Percentiles rank a stretch among this genome's conserved stretches.
Conservation (phyloP, 352 stramenopile species). For the Pythium guiyangense region DNA sequence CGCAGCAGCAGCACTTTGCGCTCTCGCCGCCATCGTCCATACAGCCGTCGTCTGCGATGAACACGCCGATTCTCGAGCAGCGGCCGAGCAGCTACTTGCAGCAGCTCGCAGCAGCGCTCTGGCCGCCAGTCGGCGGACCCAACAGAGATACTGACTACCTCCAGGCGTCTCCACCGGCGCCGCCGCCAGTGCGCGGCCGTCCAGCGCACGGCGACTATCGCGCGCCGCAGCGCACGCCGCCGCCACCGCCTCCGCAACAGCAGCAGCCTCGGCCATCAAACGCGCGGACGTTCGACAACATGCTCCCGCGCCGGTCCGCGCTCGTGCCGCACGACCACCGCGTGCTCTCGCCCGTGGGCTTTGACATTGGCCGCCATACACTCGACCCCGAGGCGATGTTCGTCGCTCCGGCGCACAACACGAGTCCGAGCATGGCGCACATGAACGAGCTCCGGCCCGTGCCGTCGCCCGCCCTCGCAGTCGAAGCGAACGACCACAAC, state of each 20-base stretch:
- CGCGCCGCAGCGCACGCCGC: not conserved
- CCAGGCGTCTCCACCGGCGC: not conserved
- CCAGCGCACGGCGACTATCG: not conserved
- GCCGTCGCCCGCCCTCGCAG: constrained; percentile 5
- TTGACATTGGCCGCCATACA: constrained; percentile 18
- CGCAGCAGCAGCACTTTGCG: not conserved
- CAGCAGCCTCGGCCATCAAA: no score
- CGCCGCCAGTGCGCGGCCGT: not conserved
- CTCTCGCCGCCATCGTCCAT: not conserved
- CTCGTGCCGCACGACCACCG: constrained; percentile 17
- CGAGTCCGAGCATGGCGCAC: constrained; percentile 24
- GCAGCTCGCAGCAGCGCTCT: not conserved
- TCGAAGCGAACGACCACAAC: constrained; percentile 5
- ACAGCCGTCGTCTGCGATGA: not conserved
- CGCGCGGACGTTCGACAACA: constrained; percentile 16
- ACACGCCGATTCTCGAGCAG: not conserved
- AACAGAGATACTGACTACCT: not conserved
- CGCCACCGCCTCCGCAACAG: not conserved
- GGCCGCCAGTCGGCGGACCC: not conserved
- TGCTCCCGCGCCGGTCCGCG: constrained; percentile 27
- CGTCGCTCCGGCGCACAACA: constrained; percentile 13
- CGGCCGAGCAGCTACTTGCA: no score
- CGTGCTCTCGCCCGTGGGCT: constrained; percentile 11
- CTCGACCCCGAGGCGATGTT: constrained; percentile 21
- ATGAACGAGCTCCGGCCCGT: constrained; percentile 31